Conservation (phyloP, 106 monocot species). For the Dioscorea dumetorum region DNA sequence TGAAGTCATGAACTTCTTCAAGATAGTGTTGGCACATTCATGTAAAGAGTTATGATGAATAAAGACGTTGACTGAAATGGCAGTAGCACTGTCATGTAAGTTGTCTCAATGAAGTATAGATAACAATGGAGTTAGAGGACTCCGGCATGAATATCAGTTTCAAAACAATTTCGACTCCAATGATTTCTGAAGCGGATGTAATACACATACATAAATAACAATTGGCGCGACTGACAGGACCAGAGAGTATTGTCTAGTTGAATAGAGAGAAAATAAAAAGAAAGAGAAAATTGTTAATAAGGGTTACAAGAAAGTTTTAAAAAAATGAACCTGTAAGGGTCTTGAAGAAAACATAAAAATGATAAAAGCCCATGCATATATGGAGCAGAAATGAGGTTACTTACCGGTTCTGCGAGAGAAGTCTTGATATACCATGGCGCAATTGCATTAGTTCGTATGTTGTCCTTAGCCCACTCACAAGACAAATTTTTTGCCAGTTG, state of each 20-base stretch:
- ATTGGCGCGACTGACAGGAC: no score
- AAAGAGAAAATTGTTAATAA: no score
- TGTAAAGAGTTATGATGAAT: not conserved
- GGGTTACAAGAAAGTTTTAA: not conserved
- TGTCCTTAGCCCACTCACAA: slow-evolving; percentile 67
- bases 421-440: slow-evolving; percentile 53
- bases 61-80: not conserved
- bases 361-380: not conserved
- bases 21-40: not conserved
- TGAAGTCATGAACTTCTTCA: not conserved
- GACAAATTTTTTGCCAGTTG: slow-evolving; percentile 56
- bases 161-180: no score
- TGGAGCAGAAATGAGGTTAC: slow-evolving; percentile 10
- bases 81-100: not conserved
- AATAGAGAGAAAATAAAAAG: no score
- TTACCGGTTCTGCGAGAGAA: slow-evolving; percentile 30
- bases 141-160: no score
- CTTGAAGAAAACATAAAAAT: not conserved
- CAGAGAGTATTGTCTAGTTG: no score
- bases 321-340: not conserved
- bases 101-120: no score
- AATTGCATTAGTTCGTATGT: slow-evolving; percentile 46
- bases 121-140: no score
- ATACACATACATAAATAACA: no score
- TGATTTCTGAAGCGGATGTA: no score